phyloP scores from a whole-genome alignment of 345 rosid species.

The Eutrema japonicum region DNA sequence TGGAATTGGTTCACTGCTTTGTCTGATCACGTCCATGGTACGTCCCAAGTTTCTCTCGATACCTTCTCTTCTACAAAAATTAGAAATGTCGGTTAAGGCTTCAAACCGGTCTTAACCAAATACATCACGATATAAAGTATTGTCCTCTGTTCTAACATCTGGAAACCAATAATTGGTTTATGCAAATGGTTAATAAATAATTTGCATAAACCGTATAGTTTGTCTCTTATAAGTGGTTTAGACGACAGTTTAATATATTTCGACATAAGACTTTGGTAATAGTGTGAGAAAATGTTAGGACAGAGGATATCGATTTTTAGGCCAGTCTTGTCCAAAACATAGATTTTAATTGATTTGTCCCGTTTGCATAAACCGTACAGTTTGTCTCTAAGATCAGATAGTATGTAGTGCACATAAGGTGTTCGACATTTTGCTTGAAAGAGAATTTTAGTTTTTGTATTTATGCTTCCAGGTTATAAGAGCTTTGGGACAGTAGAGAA shows the following conservation, averaged over 20 bases:
- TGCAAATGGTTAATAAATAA: no score
- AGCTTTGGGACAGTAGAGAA: constrained; percentile 23
- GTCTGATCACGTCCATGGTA: constrained; percentile 31
- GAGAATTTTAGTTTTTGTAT: constrained; percentile 8
- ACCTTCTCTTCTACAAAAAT: background rate
- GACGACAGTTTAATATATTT: background rate
- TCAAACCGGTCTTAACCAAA: constrained; percentile 27
- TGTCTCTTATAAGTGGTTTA: no score
- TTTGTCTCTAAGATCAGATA: background rate
- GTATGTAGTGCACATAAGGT: constrained; percentile 25
- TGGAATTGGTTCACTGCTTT: constrained; percentile 24
- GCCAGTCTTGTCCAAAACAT: no score
- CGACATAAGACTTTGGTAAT: background rate
- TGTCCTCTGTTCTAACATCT: no score
- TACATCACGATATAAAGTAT: background rate
- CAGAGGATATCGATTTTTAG: no score
- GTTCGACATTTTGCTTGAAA: constrained; percentile 21
- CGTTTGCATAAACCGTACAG: no score
- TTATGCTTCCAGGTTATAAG: constrained; percentile 28
- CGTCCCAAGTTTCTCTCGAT: background rate
- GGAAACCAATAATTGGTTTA: no score
- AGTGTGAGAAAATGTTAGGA: background rate
- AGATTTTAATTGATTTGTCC: no score
- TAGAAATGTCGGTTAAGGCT: background rate
- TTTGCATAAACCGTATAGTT: no score